A percentile compares a stretch with the other conserved stretches of the same genome.
Conservation (phyloP, 1,139 yeast species). For the Pichia sp. region DNA sequence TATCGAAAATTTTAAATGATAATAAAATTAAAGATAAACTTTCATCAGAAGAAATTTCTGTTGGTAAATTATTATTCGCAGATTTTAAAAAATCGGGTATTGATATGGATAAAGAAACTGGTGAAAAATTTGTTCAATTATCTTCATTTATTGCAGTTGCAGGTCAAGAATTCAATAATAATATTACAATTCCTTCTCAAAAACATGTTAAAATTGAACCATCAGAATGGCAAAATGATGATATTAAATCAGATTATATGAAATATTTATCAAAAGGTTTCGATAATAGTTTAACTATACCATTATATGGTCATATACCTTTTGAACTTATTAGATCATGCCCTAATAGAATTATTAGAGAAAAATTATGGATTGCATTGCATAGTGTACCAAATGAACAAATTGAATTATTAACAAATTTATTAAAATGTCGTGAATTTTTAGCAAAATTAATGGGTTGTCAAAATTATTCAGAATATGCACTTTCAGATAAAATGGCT, state of each 20-base stretch:
- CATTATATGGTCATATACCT: constrained; percentile 64
- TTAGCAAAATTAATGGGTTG: constrained; percentile 73
- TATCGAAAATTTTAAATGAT: constrained; percentile 43
- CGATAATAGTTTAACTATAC: constrained; percentile 40
- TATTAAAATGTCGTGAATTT: constrained; percentile 60
- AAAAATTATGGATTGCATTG: constrained; percentile 65
- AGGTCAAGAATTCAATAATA: constrained; percentile 73
- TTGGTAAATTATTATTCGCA: constrained; percentile 69
- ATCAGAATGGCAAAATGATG: constrained; percentile 20
- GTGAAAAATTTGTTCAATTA: constrained; percentile 65
- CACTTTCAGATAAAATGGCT: constrained; percentile 87
- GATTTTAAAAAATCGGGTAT: constrained; percentile 93
- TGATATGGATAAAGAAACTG: constrained; percentile 58
- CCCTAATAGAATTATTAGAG: constrained; percentile 50
- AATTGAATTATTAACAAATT: constrained; percentile 47
- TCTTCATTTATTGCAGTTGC: constrained; percentile 75
- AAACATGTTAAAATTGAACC: constrained; percentile 26
- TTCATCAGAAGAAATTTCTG: constrained; percentile 67
- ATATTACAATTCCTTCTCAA: constrained; percentile 40
- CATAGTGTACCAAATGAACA: constrained; percentile 55
- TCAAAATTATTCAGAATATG: constrained; percentile 68
- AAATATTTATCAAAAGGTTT: constrained; percentile 17
- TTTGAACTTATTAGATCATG: constrained; percentile 58
- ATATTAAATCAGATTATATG: constrained; percentile 19
- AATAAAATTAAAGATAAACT: constrained; percentile 38